Evolutionary conservation across 495 filamentous ascomycete genomes (phyloP), one percentile per base, ranked within the genome.

Genomic region (Pseudevernia furfuracea): DNA sequence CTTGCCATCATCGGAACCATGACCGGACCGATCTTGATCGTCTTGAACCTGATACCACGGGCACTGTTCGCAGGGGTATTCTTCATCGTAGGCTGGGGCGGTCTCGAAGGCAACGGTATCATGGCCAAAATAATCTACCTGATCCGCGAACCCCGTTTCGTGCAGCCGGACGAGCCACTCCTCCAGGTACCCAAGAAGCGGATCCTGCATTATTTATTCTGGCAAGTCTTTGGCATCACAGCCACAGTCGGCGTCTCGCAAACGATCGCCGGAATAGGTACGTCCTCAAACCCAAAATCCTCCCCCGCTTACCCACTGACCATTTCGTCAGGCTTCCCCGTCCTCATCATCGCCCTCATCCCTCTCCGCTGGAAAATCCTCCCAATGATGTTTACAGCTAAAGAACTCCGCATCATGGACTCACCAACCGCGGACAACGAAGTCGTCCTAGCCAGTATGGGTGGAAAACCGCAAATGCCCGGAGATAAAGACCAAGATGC

Each of bases 31-130:
- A 60, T 80, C 1, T 71, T 79, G 12, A 67, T 73, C 32, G 74
- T 80, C 1, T 64, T 79, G 32, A 70, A 76, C 53, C 70, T 76
- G 23, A 79, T 80, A 44, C 78, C 78, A 14, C 74, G 71, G 49
- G 74, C 70, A 17, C 69, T 80, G 12, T 72, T 80, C 46, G 74
- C 70, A 3, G 77, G 78, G 30, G 68, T 80, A 8, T 79, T 80
- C 72, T 79, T 78, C 66, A 74, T 78, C 37, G 73, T 80, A 36
- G 78, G 74, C 52, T 70, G 65, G 67, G 67, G 70, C 23, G 70
- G 67, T 0, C 68, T 73, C 10, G 68, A 69, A 62, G 43, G 65
- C 17, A 77, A 75, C 66, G 73, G 73, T 56, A 78, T 80, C 39
- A 75, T 71, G 25, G 23, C 62, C n/a, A 79, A 79, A 59, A 28